These are phyloP conservation scores for Acacia melanoxylon DNA, from an alignment of 306 rosid species.

Conservation along the genomic window DNA sequence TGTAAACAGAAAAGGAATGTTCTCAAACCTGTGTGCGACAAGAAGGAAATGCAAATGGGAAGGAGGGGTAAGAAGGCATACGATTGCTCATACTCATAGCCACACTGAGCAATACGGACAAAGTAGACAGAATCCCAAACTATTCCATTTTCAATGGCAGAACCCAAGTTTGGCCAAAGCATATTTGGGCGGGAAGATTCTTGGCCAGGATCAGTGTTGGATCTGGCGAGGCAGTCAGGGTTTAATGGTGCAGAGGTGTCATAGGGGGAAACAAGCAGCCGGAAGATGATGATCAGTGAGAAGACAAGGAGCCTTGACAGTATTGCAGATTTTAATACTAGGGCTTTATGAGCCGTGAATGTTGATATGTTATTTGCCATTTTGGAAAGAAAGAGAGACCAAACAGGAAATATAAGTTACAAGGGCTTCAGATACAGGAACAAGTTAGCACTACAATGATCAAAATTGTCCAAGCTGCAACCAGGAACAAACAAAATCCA, in stretches of 20 bases:
- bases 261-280: constrained; percentile 59
- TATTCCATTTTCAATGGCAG: constrained; percentile 62
- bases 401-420: not conserved
- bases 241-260: constrained; percentile 87
- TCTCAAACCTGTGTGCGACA: constrained; percentile 49
- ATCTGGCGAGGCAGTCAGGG: constrained; percentile 44
- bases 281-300: constrained; percentile 54
- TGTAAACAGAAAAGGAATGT: not conserved
- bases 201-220: not conserved
- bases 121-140: constrained; percentile 92
- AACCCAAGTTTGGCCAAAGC: constrained; percentile 42
- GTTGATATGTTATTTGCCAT: constrained; percentile 19
- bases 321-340: constrained; percentile 59
- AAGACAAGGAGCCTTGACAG: constrained; percentile 58
- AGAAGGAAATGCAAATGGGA: constrained; percentile 56
- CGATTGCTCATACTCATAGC: constrained; percentile 89
- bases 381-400: not conserved
- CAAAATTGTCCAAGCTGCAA: not conserved
- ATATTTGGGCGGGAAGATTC: not conserved
- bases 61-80: constrained; percentile 90
- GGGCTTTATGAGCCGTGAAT: constrained; percentile 17
- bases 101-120: constrained; percentile 71
- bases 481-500: not conserved
- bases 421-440: not conserved
- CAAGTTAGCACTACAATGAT: not conserved